A percentile compares a stretch with the other conserved stretches of the same genome.
Evolutionary conservation across 495 filamentous ascomycete species (phyloP).

Genomic region (Aspergillus biplanus): DNA sequence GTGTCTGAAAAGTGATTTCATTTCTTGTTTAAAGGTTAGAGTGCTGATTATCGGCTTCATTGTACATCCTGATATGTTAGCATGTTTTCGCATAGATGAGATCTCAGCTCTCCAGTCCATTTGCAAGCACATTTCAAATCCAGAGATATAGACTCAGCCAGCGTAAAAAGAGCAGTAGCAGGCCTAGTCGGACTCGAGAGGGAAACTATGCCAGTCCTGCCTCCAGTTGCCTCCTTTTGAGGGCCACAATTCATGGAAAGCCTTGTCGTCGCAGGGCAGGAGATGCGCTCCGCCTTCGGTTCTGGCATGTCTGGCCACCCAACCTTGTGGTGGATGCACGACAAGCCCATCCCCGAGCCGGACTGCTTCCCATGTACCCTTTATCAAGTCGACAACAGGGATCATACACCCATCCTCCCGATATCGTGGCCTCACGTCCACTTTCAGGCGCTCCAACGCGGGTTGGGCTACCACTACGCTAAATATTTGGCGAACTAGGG

Average conservation of each 20-base stretch:
- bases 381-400: neutral
- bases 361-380: conserved; percentile 7
- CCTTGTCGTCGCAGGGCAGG: neutral
- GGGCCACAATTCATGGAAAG: conserved; percentile 10
- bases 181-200: neutral
- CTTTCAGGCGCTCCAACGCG: conserved; percentile 3
- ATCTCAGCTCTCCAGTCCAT: too few species aligned
- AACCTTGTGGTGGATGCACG: conserved; percentile 3
- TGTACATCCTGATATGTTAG: too few species aligned
- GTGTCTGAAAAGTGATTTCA: too few species aligned
- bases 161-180: too few species aligned
- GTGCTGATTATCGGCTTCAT: too few species aligned
- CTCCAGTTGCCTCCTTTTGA: conserved; percentile 11
- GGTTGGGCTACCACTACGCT: neutral
- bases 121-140: too few species aligned
- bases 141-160: too few species aligned
- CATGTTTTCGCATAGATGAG: too few species aligned
- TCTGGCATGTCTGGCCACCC: neutral
- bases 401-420: neutral
- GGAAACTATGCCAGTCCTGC: conserved; percentile 18
- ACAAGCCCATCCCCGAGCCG: conserved; percentile 5
- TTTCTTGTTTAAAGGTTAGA: too few species aligned
- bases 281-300: conserved; percentile 1
- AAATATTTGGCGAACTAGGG: conserved; percentile 10
- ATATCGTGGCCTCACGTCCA: conserved; percentile 2